Evolutionary conservation across 768 basidiomycete species (phyloP).

Genomic region (Mycena latifolia): DNA sequence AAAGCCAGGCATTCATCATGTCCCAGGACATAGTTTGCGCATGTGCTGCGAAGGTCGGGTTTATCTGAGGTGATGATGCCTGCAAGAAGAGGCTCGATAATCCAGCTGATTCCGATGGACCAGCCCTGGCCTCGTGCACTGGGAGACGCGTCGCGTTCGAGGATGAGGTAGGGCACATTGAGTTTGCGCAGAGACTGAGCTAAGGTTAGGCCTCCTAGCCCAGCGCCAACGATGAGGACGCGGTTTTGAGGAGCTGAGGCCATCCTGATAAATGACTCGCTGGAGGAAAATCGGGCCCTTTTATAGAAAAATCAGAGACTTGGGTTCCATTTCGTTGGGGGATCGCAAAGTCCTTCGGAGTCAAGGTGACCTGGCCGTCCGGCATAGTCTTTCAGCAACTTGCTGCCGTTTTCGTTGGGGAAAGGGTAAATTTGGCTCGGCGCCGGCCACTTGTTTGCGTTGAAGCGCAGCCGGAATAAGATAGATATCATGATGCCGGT

Average conservation of each 20-base stretch:
- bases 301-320: too few relatives aligned
- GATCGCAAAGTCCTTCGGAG: too few relatives aligned
- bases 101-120: constrained; percentile 1
- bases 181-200: background rate
- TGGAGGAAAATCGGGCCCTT: too few relatives aligned
- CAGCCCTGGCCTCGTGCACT: too few relatives aligned
- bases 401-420: too few relatives aligned
- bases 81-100: background rate
- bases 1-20: background rate
- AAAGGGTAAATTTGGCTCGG: too few relatives aligned
- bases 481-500: too few relatives aligned
- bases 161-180: background rate
- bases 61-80: background rate
- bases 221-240: constrained; percentile 5
- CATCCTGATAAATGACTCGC: background rate
- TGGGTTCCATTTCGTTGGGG: too few relatives aligned
- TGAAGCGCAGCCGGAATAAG: too few relatives aligned
- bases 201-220: background rate
- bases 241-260: background rate
- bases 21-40: background rate
- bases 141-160: background rate
- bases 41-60: constrained; percentile 1
- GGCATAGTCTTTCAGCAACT: too few relatives aligned
- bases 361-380: too few relatives aligned
- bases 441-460: too few relatives aligned